Evolutionary conservation across 2,329 filamentous ascomycete genomes (phyloP), one percentile per base, ranked within the genome.

Genomic region (Bipolaris gigantea): DNA sequence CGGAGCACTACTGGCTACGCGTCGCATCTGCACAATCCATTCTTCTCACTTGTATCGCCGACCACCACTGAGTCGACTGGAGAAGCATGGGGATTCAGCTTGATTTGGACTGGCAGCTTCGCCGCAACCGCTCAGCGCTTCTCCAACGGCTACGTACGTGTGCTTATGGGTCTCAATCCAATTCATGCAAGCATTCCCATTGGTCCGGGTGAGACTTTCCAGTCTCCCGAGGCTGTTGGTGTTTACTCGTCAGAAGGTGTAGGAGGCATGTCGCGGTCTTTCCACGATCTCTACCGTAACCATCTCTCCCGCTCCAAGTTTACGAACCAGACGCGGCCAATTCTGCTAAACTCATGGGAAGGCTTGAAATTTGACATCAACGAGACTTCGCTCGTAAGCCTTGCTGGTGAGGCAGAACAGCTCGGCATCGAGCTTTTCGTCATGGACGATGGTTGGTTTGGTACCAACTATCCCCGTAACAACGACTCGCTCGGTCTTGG

Each of bases 401-500:
- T 88, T 0, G 85, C 85, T 0, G 64, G 80, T 36, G 79, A 84
- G 57, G 79, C 85, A 0, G 83, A 85, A 0, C 77, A 79, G 2
- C 75, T 88, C 1, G 85, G 85, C 1, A 79, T 83, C n/a, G 80
- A 82, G 57, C 77, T 88, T 0, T 85, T 88, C 40, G 85, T 88
- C 0, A 79, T 85, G 42, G 85, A 88, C 39, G 85, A 88, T 53
- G 85, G 85, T 3, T 88, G 85, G 85, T 88, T 88, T 43, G 85
- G 85, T 13, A 74, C 78, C n/a, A 75, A 86, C 33, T 82, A 85
- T 55, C 84, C 85, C 0, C 83, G 85, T 0, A 64, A 81, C 19
- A 79, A 80, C 32, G 85, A 87, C 59, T 75, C 77, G 0, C 76
- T 81, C 1, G 85, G 85, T 1, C 76, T 88, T 0, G 85, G 85